These are phyloP conservation scores for Santalum album DNA, from an alignment of 164 flowering plant species.

Conservation along the genomic window DNA sequence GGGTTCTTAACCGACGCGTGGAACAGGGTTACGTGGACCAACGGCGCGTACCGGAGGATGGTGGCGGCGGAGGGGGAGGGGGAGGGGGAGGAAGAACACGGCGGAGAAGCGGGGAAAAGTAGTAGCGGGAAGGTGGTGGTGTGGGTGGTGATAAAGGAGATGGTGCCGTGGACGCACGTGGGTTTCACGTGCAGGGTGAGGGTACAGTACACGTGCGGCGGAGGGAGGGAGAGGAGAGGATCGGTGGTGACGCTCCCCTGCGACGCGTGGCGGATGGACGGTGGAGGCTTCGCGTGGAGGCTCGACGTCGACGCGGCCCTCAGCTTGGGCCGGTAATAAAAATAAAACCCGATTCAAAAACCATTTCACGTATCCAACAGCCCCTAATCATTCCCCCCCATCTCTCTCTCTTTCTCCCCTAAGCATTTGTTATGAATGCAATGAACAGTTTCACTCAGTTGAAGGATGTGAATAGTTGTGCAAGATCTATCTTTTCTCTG, in stretches of 20 bases:
- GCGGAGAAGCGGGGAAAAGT: background rate
- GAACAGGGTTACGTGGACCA: conserved; percentile 59
- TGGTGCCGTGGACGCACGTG: conserved; percentile 13
- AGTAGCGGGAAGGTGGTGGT: conserved; percentile 29
- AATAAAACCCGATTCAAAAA: too few relatives aligned
- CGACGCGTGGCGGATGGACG: conserved; percentile 78
- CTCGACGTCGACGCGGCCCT: conserved; percentile 78
- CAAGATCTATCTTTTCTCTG: too few relatives aligned
- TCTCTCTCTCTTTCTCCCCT: too few relatives aligned
- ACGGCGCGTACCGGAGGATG: conserved; percentile 48
- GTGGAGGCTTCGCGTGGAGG: conserved; percentile 84
- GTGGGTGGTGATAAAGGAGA: conserved; percentile 36
- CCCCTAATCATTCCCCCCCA: too few relatives aligned
- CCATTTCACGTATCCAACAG: too few relatives aligned
- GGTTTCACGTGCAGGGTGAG: conserved; percentile 70
- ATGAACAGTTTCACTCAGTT: too few relatives aligned
- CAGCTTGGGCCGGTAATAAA: conserved; percentile 42
- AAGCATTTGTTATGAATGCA: too few relatives aligned
- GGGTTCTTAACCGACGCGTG: conserved; percentile 60
- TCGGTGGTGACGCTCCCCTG: conserved; percentile 50
- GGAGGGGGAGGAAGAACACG: background rate
- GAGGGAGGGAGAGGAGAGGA: conserved; percentile 26
- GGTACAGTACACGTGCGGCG: conserved; percentile 36
- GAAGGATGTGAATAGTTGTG: too few relatives aligned
- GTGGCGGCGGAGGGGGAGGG: conserved; percentile 12